Conservation (phyloP, 768 basidiomycete species). For the Fomitopsis pulvina region DNA sequence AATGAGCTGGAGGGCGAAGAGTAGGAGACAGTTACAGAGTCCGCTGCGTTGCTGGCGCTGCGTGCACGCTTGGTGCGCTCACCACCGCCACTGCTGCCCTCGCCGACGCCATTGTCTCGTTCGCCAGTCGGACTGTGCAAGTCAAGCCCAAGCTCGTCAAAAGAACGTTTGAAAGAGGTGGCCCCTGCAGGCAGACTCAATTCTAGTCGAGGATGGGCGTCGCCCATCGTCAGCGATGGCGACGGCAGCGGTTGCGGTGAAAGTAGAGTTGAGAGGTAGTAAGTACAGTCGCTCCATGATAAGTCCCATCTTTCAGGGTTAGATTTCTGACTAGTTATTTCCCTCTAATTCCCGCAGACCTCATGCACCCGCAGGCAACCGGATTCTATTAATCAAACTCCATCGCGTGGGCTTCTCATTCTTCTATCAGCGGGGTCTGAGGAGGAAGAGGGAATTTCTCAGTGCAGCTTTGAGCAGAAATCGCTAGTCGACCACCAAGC, state of each 20-base stretch:
- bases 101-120: neutral
- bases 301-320: no score
- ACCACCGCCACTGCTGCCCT: neutral
- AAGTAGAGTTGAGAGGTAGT: no score
- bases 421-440: no score
- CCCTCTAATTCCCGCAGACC: no score
- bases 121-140: neutral
- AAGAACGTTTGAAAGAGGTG: constrained; percentile 5
- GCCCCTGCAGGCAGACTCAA: neutral
- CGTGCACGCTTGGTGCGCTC: constrained; percentile 3
- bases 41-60: neutral
- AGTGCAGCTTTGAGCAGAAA: neutral
- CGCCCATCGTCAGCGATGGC: neutral
- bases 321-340: no score
- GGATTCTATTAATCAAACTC: no score
- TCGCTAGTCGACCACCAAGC: neutral
- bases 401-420: no score
- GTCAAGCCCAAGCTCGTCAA: constrained; percentile 2
- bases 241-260: neutral
- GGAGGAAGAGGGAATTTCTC: no score
- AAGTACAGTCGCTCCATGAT: no score
- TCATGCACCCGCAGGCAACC: no score
- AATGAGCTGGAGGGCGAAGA: neutral
- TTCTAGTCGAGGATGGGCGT: neutral
- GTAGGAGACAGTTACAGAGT: no score